Base-by-base conservation (phyloP, 2,329 filamentous ascomycete species). In the Chaetothyriales sp. region DNA sequence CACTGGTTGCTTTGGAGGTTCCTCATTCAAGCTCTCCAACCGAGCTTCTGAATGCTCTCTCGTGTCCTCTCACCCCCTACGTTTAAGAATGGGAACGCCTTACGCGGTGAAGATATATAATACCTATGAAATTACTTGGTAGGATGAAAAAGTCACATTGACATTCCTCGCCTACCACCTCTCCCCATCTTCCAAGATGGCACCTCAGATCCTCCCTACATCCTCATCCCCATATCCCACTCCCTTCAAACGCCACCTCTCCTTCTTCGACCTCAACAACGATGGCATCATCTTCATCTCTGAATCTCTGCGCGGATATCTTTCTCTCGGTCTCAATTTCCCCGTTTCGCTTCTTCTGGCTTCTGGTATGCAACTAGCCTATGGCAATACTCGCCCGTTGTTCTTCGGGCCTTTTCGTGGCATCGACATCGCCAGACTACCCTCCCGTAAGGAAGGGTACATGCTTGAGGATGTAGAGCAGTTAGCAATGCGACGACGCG, bases 281-380 rank as follows among this genome's bases (percentile, higher is more conserved):
- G 51, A 53, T 47, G 51, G 51, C 8, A 19, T 50, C 44, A 53
- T 53, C 43, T 25, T 50, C 47, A 50, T 53, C 22, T 44, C 44
- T 18, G 51, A 53, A 18, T 37, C 47, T 25, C 37, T 53, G 33
- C 43, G 51, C 8, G 51, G 43, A 18, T 50, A 53, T 22, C 47
- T 53, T 8, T 49, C 47, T 4, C 28, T 53, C 7, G 51, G 51
- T 3, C 47, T 53, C 20, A 48, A 53, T 22, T 50, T 53, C 28
- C 51, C 51, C 10, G 51, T 47, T 15, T 47, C 51, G 13, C 22
- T 49, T 18, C 43, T 44, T 18, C 25, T 49, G 25, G 43, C 51
- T 8, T 18, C 43, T 2, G 29, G 47, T 15, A 48, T 48, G 25
- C 51, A 53, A 19, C 20, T 43, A 10, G 29, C 40, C 25, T 50